Evolutionary conservation across 2,329 filamentous ascomycete species (phyloP).

Genomic region (Aschersonia sp.): DNA sequence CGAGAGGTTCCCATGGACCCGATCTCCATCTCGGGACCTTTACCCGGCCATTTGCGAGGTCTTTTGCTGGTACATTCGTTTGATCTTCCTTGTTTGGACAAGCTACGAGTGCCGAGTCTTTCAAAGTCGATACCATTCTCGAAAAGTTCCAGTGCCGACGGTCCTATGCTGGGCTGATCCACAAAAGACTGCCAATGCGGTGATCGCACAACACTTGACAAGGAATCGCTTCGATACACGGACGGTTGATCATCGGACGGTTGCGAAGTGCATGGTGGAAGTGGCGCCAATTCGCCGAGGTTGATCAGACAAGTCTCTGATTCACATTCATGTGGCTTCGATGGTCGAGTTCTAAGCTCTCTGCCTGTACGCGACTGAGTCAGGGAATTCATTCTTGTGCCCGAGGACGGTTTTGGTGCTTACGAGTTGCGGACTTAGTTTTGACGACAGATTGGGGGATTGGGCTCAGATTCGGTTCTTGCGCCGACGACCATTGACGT

Average conservation of each 20-base stretch:
- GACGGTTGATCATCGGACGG: neutral
- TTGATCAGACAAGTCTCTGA: conserved; percentile 1
- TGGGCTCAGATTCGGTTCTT: conserved; percentile 33
- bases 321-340: neutral
- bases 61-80: too few species aligned
- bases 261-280: neutral
- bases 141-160: conserved; percentile 15
- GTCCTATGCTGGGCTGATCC: conserved; percentile 6
- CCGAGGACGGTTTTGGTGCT: conserved; percentile 1
- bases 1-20: too few species aligned
- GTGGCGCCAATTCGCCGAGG: neutral
- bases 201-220: conserved; percentile 21
- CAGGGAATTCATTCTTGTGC: neutral
- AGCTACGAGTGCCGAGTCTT: conserved; percentile 2
- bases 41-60: too few species aligned
- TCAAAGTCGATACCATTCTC: conserved; percentile 17
- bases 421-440: conserved; percentile 11
- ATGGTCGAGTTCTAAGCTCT: neutral
- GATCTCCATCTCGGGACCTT: too few species aligned
- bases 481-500: conserved; percentile 35
- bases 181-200: conserved; percentile 12
- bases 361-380: neutral
- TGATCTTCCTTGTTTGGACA: conserved; percentile 2
- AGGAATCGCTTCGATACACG: conserved; percentile 2
- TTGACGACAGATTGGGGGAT: conserved; percentile 27